Percentiles rank a stretch among this genome's conserved stretches.
Evolutionary conservation across 106 monocot genomes (phyloP).

Genomic region (Dioscorea zingiberensis): DNA sequence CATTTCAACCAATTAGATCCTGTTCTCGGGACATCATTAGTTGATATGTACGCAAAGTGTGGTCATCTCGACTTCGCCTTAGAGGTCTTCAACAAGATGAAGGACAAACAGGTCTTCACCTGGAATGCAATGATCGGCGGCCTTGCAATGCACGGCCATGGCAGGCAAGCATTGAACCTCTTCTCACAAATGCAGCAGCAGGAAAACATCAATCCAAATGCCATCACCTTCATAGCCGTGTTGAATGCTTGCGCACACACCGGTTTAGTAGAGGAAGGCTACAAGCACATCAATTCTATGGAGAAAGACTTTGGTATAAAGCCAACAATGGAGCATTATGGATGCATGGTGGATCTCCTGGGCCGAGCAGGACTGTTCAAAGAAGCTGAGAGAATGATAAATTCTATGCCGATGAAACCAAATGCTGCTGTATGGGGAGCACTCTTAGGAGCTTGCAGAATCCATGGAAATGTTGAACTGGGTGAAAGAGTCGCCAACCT

Average conservation of each 20-base stretch:
- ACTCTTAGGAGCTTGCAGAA: conserved; percentile 17
- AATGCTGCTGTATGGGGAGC: conserved; percentile 28
- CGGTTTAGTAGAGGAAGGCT: conserved; percentile 18
- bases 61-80: conserved; percentile 10
- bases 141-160: conserved; percentile 16
- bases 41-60: conserved; percentile 35
- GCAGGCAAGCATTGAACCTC: background rate
- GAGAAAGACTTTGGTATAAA: background rate
- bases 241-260: conserved; percentile 21
- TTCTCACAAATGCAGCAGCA: conserved; percentile 6
- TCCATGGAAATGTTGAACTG: conserved; percentile 4
- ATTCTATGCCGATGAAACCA: conserved; percentile 4
- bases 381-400: conserved; percentile 13
- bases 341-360: conserved; percentile 26
- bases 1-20: background rate
- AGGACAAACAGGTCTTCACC: conserved; percentile 4
- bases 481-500: conserved; percentile 9
- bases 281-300: conserved; percentile 14
- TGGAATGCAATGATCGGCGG: conserved; percentile 26
- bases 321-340: conserved; percentile 18
- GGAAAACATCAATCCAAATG: conserved; percentile 8
- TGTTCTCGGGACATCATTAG: conserved; percentile 16
- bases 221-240: conserved; percentile 15
- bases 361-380: conserved; percentile 9
- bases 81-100: conserved; percentile 21